Percentiles rank a stretch among this genome's conserved stretches.
Conservation (phyloP, 2,329 filamentous ascomycete genomes). For the Cadophora luteo-olivacea region DNA sequence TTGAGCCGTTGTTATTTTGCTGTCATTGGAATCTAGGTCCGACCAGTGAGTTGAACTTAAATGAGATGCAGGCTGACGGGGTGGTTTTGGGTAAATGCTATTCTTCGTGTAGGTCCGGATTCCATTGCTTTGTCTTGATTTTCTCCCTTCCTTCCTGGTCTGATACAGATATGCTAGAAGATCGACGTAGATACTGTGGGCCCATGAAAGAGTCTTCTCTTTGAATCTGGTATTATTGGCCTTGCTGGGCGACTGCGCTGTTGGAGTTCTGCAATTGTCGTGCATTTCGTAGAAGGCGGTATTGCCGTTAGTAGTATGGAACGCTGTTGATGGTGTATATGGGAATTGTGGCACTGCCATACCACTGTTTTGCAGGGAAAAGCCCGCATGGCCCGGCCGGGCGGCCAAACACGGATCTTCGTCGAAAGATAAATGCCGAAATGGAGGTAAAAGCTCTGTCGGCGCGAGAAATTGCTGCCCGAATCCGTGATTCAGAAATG, state of each 20-base stretch:
- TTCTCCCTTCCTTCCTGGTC: conserved; percentile 56
- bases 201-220: conserved; percentile 71
- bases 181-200: conserved; percentile 76
- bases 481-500: conserved; percentile 22
- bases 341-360: conserved; percentile 17
- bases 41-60: conserved; percentile 34
- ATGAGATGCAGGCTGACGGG: conserved; percentile 42
- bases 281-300: conserved; percentile 21
- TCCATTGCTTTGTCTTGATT: conserved; percentile 44
- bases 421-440: conserved; percentile 24
- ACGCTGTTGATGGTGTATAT: conserved; percentile 15
- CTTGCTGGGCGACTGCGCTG: conserved; percentile 35
- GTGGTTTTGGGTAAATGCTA: conserved; percentile 60
- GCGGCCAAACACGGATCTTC: conserved; percentile 25
- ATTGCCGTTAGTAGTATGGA: conserved; percentile 20
- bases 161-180: conserved; percentile 70
- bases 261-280: conserved; percentile 37
- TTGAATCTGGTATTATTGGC: conserved; percentile 59
- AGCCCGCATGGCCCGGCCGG: conserved; percentile 14
- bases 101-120: conserved; percentile 53
- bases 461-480: conserved; percentile 26
- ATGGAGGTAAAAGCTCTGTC: conserved; percentile 26
- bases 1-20: conserved; percentile 4
- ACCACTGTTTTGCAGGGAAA: conserved; percentile 19
- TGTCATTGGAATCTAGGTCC: conserved; percentile 22